Evolutionary conservation across 345 rosid species (phyloP), one percentile per base, ranked within the genome.

Genomic region (Heritiera littoralis): DNA sequence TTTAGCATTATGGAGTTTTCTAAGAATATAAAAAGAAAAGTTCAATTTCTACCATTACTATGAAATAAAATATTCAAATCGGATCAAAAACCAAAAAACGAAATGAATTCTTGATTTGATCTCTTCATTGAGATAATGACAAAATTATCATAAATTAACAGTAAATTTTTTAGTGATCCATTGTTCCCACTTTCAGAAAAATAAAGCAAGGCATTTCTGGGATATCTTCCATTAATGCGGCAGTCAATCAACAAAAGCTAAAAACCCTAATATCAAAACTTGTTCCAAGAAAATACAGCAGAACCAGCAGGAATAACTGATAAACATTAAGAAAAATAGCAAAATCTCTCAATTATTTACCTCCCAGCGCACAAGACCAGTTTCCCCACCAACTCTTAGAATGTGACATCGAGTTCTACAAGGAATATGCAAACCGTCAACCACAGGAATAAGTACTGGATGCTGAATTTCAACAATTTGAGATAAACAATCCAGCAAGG

Each of bases 311-410:
- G 61, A 43, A 74, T 30, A 68, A 66, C 35, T 65, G 68, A 23
- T 56, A 77, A 77, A 81, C 20, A 66, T 68, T 72, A 9, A 43
- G 64, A 35, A 40, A 12, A 43, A 54, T 7, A 52, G 52, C 6
- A 54, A 67, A 35, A 52, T 1, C 14, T 55, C n/a, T 66, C 52
- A 52, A 20, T 40, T 49, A 45, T 77, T 85, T 90, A 93, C 99
- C 94, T 96, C 99, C 99, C 99, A 95, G 40, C 97, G 97, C 70
- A 95, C 96, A 84, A 95, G 76, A 87, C 0, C 97, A 84, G 85
- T 90, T 77, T 86, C 88, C 65, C 89, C 93, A 80, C 83, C 79
- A 74, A 86, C 69, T 77, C 55, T 89, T 86, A 93, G 32, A 83
- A 95, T 80, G 78, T 80, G 90, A 64, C 99, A 98, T 76, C 88